Evolutionary conservation across 2,329 filamentous ascomycete species (phyloP), one percentile per base, ranked within the genome.

Genomic region (Claviceps sp.): DNA sequence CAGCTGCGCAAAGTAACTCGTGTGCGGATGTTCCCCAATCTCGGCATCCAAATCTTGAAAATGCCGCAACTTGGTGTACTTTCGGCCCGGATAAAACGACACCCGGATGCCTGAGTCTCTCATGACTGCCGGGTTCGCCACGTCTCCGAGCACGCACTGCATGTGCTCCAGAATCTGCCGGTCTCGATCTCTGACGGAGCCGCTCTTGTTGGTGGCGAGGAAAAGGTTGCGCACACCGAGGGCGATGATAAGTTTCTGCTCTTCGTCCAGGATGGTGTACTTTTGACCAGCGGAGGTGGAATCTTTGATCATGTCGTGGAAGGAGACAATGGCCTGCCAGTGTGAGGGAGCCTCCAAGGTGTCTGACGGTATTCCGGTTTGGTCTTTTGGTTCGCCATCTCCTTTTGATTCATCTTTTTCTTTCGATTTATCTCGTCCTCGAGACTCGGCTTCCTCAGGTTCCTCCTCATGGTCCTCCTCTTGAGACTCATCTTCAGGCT

Each of bases 231-330:
- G 52, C 36, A 49, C 49, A 37, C 52, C 52, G 9, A 53, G 46
- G 8, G 52, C 52, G 14, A 51, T 45, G 43, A 53, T 51, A 49
- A 51, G 49, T 37, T 51, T 53, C 46, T 53, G 52, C 17, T 46
- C 40, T 13, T 22, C n/a, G 26, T 53, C 45, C 23, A 53, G 29
- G 16, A 16, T 8, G 6, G 6, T 22, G 36, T 51, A 53, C 14
- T 38, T 49, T 20, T 23, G 11, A 20, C 16, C 14, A 5, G 52
- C 42, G 36, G 45, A 22, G n/a, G 42, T 14, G 14, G 34, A 37
- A 26, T 52, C 40, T 7, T 23, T 34, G 38, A 51, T 53, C 49
- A 53, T 49, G 20, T 42, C 49, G 52, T 54, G 52, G 43, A 52
- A 54, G 50, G 50, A 44, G 34, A 48, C 17, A 38, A 54, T 29